Conservation (phyloP, 225 moss, liverwort and hornwort genomes). For the Climacium dendroides region DNA sequence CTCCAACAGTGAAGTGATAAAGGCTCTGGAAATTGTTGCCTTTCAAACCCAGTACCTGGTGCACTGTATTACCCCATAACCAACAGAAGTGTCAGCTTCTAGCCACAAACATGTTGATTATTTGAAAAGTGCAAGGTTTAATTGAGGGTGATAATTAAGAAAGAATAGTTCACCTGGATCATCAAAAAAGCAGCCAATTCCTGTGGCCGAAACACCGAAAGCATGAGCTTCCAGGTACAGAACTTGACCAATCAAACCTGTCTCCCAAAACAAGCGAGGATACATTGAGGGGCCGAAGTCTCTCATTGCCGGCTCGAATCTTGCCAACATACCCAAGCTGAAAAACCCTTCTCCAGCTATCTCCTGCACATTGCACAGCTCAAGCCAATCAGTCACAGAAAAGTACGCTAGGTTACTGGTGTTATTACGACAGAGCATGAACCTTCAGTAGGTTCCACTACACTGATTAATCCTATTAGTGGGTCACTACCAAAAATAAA, state of each 20-base stretch:
- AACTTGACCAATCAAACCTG: conserved; percentile 70
- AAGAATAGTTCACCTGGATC: conserved; percentile 40
- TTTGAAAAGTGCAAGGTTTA: background rate
- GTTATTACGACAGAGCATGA: background rate
- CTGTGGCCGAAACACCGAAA: conserved; percentile 75
- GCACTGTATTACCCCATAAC: conserved; percentile 35
- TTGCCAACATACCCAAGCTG: conserved; percentile 75
- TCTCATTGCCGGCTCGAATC: conserved; percentile 56
- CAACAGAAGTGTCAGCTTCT: background rate
- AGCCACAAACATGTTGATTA: background rate
- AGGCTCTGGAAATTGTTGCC: conserved; percentile 58
- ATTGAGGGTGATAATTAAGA: background rate
- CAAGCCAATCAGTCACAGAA: background rate
- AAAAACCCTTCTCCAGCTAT: conserved; percentile 82
- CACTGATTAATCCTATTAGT: background rate
- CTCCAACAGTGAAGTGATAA: conserved; percentile 76
- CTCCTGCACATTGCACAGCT: conserved; percentile 32
- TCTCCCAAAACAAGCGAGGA: conserved; percentile 82
- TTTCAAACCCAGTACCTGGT: conserved; percentile 50
- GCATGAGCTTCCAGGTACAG: conserved; percentile 82
- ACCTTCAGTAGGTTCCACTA: background rate
- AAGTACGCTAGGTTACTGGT: background rate
- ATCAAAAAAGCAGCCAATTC: conserved; percentile 83
- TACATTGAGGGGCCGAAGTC: conserved; percentile 60
- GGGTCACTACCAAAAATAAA: background rate